A percentile compares a stretch with the other conserved stretches of the same genome.
phyloP scores from a whole-genome alignment of 768 basidiomycete genomes.

The Auriscalpium orientale region DNA sequence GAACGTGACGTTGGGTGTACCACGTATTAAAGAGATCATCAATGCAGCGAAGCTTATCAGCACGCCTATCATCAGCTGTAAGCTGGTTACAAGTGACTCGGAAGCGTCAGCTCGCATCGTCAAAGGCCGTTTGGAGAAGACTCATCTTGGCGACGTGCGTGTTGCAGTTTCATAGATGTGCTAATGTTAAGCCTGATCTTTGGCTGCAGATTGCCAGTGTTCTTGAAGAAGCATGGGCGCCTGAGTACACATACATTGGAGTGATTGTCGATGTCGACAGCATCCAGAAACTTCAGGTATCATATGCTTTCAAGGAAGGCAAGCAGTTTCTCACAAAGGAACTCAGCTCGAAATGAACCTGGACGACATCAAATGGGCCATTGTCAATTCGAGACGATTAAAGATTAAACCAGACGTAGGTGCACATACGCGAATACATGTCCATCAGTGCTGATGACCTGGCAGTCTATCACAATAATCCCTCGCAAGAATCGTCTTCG shows the following conservation, averaged over 20 bases:
- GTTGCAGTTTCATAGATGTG: neutral
- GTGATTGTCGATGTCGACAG: conserved; percentile 87
- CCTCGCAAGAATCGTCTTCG: conserved; percentile 67
- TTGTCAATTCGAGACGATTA: conserved; percentile 78
- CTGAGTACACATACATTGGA: conserved; percentile 87
- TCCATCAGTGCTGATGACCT: neutral
- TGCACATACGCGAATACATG: neutral
- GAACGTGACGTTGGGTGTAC: conserved; percentile 99
- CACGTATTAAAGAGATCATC: conserved; percentile 99
- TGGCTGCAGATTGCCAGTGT: conserved; percentile 71
- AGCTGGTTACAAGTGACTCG: conserved; percentile 74
- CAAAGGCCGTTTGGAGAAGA: conserved; percentile 93
- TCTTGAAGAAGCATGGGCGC: conserved; percentile 94
- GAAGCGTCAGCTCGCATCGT: conserved; percentile 97
- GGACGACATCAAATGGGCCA: conserved; percentile 90
- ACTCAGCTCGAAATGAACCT: conserved; percentile 82
- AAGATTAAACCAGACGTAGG: conserved; percentile 84
- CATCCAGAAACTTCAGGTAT: conserved; percentile 80
- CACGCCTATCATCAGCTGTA: conserved; percentile 97
- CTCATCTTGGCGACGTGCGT: conserved; percentile 83
- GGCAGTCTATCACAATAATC: conserved; percentile 68
- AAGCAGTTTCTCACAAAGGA: neutral
- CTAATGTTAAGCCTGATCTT: neutral
- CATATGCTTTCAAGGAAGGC: conserved; percentile 5
- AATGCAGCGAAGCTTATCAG: conserved; percentile 97